Conservation (phyloP, 2,329 filamentous ascomycete genomes). For the Didymella arachidicola region DNA sequence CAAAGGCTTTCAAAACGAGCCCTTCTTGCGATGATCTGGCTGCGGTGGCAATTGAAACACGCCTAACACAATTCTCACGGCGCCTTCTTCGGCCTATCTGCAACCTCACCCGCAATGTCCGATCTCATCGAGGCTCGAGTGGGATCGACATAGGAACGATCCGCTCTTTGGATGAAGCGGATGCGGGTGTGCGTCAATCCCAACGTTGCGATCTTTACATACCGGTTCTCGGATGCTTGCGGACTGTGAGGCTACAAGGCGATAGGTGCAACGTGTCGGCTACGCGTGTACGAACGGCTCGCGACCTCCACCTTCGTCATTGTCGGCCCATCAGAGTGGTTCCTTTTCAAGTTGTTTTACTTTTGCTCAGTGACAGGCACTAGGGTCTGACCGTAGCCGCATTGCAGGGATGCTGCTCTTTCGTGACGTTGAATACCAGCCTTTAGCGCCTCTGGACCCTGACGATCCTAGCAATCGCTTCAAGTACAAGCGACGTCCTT, state of each 20-base stretch:
- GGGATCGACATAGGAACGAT: background rate
- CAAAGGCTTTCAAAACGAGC: background rate
- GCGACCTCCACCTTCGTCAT: conserved; percentile 22
- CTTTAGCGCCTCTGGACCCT: conserved; percentile 29
- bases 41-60: conserved; percentile 16
- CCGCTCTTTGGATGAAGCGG: background rate
- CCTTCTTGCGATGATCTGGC: background rate
- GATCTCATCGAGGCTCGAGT: background rate
- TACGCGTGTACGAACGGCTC: conserved; percentile 8
- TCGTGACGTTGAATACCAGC: conserved; percentile 31
- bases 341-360: conserved; percentile 25
- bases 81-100: background rate
- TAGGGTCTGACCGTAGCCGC: conserved; percentile 20
- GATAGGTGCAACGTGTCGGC: conserved; percentile 1
- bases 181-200: too few species aligned
- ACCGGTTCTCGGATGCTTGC: conserved; percentile 4
- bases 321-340: conserved; percentile 21
- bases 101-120: background rate
- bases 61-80: background rate
- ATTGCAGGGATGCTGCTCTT: conserved; percentile 38
- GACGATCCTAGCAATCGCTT: conserved; percentile 23
- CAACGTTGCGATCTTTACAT: background rate
- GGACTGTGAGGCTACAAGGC: conserved; percentile 1
- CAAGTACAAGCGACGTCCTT: conserved; percentile 28
- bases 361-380: conserved; percentile 29